Percentiles rank a stretch among this genome's conserved stretches.
These are phyloP conservation scores for Galerina marginata DNA, from an alignment of 768 basidiomycete genomes.

Conservation along the genomic window DNA sequence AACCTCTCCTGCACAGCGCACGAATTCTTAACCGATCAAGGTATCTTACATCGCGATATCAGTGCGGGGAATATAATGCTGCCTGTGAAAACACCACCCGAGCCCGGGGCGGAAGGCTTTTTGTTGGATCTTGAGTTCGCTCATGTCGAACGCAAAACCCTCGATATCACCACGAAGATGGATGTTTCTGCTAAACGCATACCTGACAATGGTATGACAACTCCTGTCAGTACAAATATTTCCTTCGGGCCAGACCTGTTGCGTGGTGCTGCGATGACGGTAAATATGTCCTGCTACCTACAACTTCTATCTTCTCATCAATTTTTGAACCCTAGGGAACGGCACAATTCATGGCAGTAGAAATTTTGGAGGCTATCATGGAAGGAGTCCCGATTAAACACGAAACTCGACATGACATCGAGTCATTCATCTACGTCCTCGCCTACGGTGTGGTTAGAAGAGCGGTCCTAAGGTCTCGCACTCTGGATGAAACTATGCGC, in stretches of 20 bases:
- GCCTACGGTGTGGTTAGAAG: too few species aligned
- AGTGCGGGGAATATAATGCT: slow-evolving; percentile 41
- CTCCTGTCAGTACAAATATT: too few species aligned
- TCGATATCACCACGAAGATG: neutral
- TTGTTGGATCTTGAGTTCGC: slow-evolving; percentile 38
- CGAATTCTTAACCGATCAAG: slow-evolving; percentile 22
- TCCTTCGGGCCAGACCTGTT: slow-evolving; percentile 7
- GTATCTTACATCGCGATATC: slow-evolving; percentile 37
- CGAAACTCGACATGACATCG: too few species aligned
- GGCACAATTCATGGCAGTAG: slow-evolving; percentile 28
- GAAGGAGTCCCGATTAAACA: too few species aligned
- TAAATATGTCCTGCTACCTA: slow-evolving; percentile 1
- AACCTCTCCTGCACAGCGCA: slow-evolving; percentile 19
- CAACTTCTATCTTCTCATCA: neutral
- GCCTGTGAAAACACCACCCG: neutral
- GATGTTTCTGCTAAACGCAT: slow-evolving; percentile 1
- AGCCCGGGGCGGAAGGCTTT: slow-evolving; percentile 24
- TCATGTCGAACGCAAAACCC: slow-evolving; percentile 8
- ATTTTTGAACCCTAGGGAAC: slow-evolving; percentile 20
- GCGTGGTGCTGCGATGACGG: slow-evolving; percentile 23
- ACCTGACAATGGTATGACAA: neutral
- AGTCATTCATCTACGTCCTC: too few species aligned
- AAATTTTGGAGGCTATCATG: slow-evolving; percentile 5
- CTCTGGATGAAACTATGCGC: too few species aligned
- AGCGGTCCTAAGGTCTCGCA: too few species aligned